Base-by-base conservation (phyloP, 345 rosid species). In the Limnanthes douglasii region DNA sequence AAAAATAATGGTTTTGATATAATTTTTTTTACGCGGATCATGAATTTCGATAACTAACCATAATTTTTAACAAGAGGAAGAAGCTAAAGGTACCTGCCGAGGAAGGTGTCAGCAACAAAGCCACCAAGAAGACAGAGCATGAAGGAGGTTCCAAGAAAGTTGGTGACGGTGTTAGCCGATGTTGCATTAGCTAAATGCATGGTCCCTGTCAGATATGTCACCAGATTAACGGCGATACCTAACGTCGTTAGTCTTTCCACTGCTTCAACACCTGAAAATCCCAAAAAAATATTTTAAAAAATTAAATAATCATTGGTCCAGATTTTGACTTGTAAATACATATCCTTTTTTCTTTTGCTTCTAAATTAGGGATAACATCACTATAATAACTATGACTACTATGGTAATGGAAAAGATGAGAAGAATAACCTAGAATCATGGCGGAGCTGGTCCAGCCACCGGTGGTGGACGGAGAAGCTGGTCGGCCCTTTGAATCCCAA, bases 381-480 rank as follows among this genome's bases (percentile, higher is more conserved):
- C 11, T 25, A 21, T 21, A 26, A 42, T 7, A 3, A 24, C 1
- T 30, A 31, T 15, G 37, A 36, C 4, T 6, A 10, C 15, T 24
- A 17, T 41, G n/a, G n/a, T n/a, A n/a, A n/a, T n/a, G n/a, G n/a
- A n/a, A n/a, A 20, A 11, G 27, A 26, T 47, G 39, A 18, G 5
- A 21, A 26, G 18, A 38, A 40, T 44, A 28, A 88, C 97, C 86
- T 51, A 90, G 55, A 47, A 90, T 84, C 95, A 74, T 84, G 57
- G 94, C 92, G 23, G 98, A 75, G 35, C 94, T 66, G 24, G 61
- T 45, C 98, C 98, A 90, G 43, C 98, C 94, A 9, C 97, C 95
- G 34, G 93, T 61, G 17, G 37, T 68, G 31, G 73, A 57, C 21
- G 68, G 64, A 17, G 65, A 72, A 30, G 92, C 81, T 0, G 84